Conservation (phyloP, 352 stramenopile genomes). For the Hyaloperonospora brassicae region DNA sequence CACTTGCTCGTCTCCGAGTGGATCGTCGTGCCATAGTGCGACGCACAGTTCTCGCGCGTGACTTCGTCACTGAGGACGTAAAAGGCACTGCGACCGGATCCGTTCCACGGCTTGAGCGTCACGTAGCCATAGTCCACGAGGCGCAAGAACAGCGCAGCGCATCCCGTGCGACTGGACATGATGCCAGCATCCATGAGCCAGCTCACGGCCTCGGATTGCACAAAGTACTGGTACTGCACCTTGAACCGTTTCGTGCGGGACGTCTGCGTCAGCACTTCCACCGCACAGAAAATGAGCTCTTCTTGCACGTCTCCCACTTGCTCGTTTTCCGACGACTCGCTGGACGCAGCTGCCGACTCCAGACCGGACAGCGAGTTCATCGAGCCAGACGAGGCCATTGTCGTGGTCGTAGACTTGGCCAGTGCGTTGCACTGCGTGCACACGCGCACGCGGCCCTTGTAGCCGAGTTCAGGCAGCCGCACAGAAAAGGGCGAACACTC, state of each 20-base stretch:
- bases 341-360: conserved; percentile 24
- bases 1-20: conserved; percentile 77
- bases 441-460: conserved; percentile 60
- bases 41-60: conserved; percentile 43
- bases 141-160: conserved; percentile 46
- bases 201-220: conserved; percentile 76
- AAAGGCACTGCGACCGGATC: conserved; percentile 46
- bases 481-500: conserved; percentile 60
- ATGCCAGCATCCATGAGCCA: conserved; percentile 71
- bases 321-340: conserved; percentile 46
- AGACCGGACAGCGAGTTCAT: conserved; percentile 21
- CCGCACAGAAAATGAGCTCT: conserved; percentile 46
- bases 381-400: conserved; percentile 27
- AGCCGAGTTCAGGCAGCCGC: conserved; percentile 53
- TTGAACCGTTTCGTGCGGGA: conserved; percentile 66
- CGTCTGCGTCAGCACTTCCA: conserved; percentile 60
- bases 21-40: conserved; percentile 56
- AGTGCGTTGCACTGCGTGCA: conserved; percentile 58
- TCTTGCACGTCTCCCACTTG: conserved; percentile 50
- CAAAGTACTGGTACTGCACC: conserved; percentile 77
- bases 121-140: conserved; percentile 72
- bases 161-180: conserved; percentile 48
- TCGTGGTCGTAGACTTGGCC: conserved; percentile 17
- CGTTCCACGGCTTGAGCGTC: conserved; percentile 48
- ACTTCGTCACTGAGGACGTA: conserved; percentile 67